Base-by-base conservation (phyloP, 768 basidiomycete species). In the Lanmaoa pseudosensibilis region DNA sequence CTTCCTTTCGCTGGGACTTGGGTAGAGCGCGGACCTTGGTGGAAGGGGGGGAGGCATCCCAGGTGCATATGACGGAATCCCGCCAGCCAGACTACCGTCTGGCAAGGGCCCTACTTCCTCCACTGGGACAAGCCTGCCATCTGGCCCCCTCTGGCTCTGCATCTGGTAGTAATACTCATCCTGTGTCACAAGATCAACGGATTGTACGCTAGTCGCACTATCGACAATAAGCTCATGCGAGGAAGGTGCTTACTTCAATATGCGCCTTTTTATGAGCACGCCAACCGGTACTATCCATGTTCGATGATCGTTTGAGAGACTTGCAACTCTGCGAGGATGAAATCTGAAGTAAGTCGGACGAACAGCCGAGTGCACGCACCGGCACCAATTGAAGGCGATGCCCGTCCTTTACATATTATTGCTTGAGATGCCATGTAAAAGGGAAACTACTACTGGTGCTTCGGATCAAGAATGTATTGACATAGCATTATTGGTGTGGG, bases 251-350 rank as follows among this genome's bases (percentile, higher is more conserved):
- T 60, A 80, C 85, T 74, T 80, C 27, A 27, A 27, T 80, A 50
- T 80, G 74, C 3, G 86, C 91, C 58, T 80, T 80, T 50, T 83
- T 80, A 16, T 78, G 77, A 36, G 89, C 88, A 62, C 81, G 81
- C 90, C 90, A 92, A 54, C 91, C 92, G 52, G 84, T 74, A 55
- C 80, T 84, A 68, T 92, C 91, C 89, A 92, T 91, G 45, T 19
- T 52, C 39, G 36, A 38, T 32, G 38, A 38, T 32, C 34, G 40
- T 39, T 53, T 21, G 18, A 21, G 25, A 27, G 27, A 46, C 21
- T 46, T 37, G 55, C 5, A 5, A 21, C 11, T 12, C 46, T 30
- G 30, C 21, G 21, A 23, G 5, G 38, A 50, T 46, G 53, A 30
- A 7, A 30, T 27, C 27, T 8, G 27, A 21, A 16, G 33, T 27